Conservation (phyloP, 768 basidiomycete species). For the Hebeloma cylindrosporum region DNA sequence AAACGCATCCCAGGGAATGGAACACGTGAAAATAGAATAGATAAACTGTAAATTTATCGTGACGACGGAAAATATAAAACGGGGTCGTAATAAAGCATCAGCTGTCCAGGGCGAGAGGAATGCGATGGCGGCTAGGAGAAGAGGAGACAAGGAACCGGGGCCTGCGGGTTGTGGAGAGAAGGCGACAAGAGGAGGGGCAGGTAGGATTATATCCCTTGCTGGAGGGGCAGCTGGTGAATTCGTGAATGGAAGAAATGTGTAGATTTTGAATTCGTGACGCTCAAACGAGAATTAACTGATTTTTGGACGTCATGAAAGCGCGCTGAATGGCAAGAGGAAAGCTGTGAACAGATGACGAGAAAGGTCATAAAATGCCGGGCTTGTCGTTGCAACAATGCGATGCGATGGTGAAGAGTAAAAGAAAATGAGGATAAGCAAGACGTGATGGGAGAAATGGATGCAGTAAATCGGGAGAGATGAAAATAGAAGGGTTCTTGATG, state of each 20-base stretch:
- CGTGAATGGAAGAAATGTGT: constrained; percentile 15
- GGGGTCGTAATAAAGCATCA: constrained; percentile 28
- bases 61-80: constrained; percentile 15
- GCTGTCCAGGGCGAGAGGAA: constrained; percentile 22
- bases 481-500: constrained; percentile 24
- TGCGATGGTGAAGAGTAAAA: constrained; percentile 11
- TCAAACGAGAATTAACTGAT: too few species aligned
- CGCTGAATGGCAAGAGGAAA: constrained; percentile 8
- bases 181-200: constrained; percentile 8
- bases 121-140: constrained; percentile 10
- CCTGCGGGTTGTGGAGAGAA: neutral
- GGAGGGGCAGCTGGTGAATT: constrained; percentile 20
- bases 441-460: constrained; percentile 21
- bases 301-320: constrained; percentile 8
- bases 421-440: constrained; percentile 25
- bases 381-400: constrained; percentile 40
- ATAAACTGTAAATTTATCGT: constrained; percentile 28
- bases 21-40: constrained; percentile 25
- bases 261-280: constrained; percentile 12
- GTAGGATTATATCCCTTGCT: constrained; percentile 4
- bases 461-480: constrained; percentile 26
- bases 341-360: too few species aligned
- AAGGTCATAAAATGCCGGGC: constrained; percentile 22
- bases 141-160: constrained; percentile 3
- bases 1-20: constrained; percentile 12